Base-by-base conservation (phyloP, 345 rosid genomes). In the Eucalyptus cloeziana region DNA sequence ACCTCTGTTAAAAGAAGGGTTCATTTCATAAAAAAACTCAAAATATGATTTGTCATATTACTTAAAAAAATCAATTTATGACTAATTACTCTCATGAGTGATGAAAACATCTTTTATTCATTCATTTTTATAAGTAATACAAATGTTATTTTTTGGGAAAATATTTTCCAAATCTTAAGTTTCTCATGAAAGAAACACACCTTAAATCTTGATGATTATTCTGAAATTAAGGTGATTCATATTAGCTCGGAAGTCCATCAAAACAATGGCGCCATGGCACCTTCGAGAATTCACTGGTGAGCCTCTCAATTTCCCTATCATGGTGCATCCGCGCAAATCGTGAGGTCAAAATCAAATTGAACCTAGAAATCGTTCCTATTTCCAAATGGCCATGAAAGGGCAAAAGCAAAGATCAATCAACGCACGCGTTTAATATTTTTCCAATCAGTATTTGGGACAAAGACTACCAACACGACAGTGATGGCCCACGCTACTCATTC, bases 141-240 rank as follows among this genome's bases (percentile, higher is more conserved):
- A 1, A n/a, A 10, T 7, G 10, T 64, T n/a, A 7, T n/a, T n/a
- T 64, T 64, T 15, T 2, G 3, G 0, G 0, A 64, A 64, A n/a
- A 64, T 14, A 14, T 14, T n/a, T 64, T n/a, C 0, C 3, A 30
- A 64, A n/a, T 7, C 21, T 7, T n/a, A 13, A 14, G 21, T n/a
- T 64, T 64, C 9, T 0, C 19, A 2, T 13, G 0, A 64, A n/a
- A 7, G 4, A n/a, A 64, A 64, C 5, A 33, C 40, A 8, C 19
- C 5, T 4, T n/a, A n/a, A 64, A n/a, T 64, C 5, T 64, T 14
- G 19, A n/a, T 64, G 37, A 64, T n/a, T 15, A 21, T 4, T 64
- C 37, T n/a, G 21, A 15, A n/a, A 64, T n/a, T 4, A n/a, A 14
- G 40, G 21, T n/a, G 76, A 15, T n/a, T 64, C 16, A 3, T 64